Evolutionary conservation across 2,329 filamentous ascomycete genomes (phyloP), one percentile per base, ranked within the genome.

Genomic region (Ophiognomonia clavigignenti-juglandacearum): DNA sequence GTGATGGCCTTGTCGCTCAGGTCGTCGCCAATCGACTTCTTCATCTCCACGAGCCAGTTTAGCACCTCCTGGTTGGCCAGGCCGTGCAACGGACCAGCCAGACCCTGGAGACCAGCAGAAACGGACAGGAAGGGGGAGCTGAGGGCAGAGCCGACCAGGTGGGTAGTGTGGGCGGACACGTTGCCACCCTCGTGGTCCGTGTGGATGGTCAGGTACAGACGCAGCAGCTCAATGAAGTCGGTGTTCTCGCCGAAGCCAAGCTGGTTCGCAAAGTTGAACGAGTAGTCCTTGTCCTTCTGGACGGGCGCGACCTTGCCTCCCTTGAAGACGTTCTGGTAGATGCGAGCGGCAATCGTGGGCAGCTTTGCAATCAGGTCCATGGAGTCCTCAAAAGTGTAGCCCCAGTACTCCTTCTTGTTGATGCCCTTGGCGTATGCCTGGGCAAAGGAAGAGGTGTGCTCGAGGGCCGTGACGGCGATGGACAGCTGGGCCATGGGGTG

Each of bases 261-360:
- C 83, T 96, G 90, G 84, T 97, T 97, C 74, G 93, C 91, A 70
- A 98, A 88, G 86, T 98, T 98, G 88, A 86, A 98, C 62, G 85
- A 82, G 79, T 96, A 98, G 70, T 98, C 93, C 87, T 97, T 93
- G 78, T 97, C 92, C 82, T 96, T 95, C 80, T 97, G 85, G 69
- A 96, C 82, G 47, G 90, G 70, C 52, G 89, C 88, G 59, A 98
- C 92, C 85, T 97, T 97, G 76, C 93, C 93, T 66, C 95, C 93
- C 85, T 97, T 96, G 88, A 95, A 98, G 70, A 97, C 86, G 72
- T 98, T 98, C 79, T 95, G 93, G 85, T 98, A 98, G 82, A 98
- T 98, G 77, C 90, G 89, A 56, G 93, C 79, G 56, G 93, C 93
- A 64, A 98, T 96, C 70, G 89, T 96, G 68, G 93, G 93, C 62